phyloP scores from a whole-genome alignment of 768 basidiomycete genomes.

The Pulveroboletus sp. region DNA sequence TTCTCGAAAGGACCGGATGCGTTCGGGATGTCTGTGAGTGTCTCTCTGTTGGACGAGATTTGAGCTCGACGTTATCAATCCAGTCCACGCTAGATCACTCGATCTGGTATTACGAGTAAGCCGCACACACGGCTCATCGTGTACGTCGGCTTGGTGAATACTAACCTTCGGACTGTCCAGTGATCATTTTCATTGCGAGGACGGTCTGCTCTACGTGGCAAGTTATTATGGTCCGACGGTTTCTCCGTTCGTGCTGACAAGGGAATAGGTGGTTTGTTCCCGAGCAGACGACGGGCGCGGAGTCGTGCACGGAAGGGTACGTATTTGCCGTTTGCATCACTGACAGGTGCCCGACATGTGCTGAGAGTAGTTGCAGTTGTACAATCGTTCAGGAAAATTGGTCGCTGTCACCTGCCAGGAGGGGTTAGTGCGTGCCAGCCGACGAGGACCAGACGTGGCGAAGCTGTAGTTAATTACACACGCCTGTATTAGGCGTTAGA shows the following conservation, averaged over 20 bases:
- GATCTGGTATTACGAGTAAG: slow-evolving; percentile 75
- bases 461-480: slow-evolving; percentile 17
- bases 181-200: slow-evolving; percentile 70
- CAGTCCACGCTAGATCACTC: slow-evolving; percentile 70
- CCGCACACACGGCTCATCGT: background rate
- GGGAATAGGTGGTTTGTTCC: slow-evolving; percentile 56
- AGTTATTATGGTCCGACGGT: slow-evolving; percentile 19
- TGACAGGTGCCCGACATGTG: background rate
- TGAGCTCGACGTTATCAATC: slow-evolving; percentile 5
- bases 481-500: slow-evolving; percentile 11
- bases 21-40: slow-evolving; percentile 59
- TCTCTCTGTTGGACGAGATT: background rate
- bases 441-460: slow-evolving; percentile 38
- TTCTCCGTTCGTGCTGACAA: background rate
- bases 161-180: slow-evolving; percentile 40
- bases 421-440: slow-evolving; percentile 65
- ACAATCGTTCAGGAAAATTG: slow-evolving; percentile 58
- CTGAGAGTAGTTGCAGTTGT: slow-evolving; percentile 46
- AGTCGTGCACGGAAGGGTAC: slow-evolving; percentile 66
- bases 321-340: slow-evolving; percentile 24
- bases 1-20: slow-evolving; percentile 46
- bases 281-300: slow-evolving; percentile 62
- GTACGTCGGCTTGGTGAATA: background rate
- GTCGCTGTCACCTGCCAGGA: slow-evolving; percentile 80
- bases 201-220: slow-evolving; percentile 79